These are phyloP conservation scores for Neocucurbitaria cava DNA, from an alignment of 2,329 filamentous ascomycete genomes.

Conservation along the genomic window DNA sequence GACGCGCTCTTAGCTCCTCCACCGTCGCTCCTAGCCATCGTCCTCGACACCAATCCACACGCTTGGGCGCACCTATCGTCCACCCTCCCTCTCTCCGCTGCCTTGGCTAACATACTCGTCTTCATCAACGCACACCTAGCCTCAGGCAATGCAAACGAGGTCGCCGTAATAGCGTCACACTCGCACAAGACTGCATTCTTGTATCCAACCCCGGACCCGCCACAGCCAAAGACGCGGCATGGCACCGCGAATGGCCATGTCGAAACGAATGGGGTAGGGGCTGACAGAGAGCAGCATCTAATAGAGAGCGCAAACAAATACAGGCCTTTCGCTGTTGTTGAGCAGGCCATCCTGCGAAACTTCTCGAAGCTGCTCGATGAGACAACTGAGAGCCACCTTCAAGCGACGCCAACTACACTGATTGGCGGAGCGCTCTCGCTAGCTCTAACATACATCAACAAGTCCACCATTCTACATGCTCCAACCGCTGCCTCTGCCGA, in stretches of 20 bases:
- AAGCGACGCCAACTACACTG: slow-evolving; percentile 77
- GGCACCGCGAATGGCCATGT: slow-evolving; percentile 31
- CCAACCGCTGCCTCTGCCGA: slow-evolving; percentile 51
- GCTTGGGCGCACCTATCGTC: slow-evolving; percentile 84
- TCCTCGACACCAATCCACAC: slow-evolving; percentile 95
- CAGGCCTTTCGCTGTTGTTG: slow-evolving; percentile 86
- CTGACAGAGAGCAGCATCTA: slow-evolving; percentile 27
- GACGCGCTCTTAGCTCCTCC: slow-evolving; percentile 55
- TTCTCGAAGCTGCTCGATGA: slow-evolving; percentile 74
- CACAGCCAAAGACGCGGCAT: slow-evolving; percentile 22
- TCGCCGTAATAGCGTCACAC: slow-evolving; percentile 90
- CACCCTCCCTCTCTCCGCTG: slow-evolving; percentile 79
- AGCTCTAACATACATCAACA: slow-evolving; percentile 89
- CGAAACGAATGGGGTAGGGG: slow-evolving; percentile 35
- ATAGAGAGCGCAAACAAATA: slow-evolving; percentile 80
- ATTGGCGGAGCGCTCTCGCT: slow-evolving; percentile 91
- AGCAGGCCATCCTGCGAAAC: slow-evolving; percentile 77
- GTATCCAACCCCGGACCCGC: slow-evolving; percentile 68
- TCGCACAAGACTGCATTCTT: slow-evolving; percentile 86
- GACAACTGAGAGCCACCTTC: slow-evolving; percentile 69
- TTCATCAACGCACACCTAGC: slow-evolving; percentile 97
- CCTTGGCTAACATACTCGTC: slow-evolving; percentile 87
- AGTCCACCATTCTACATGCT: slow-evolving; percentile 65
- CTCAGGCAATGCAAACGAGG: slow-evolving; percentile 90
- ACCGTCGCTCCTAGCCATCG: slow-evolving; percentile 85